Conservation (phyloP, 2,329 filamentous ascomycete genomes). For the Fusarium nurragi region DNA sequence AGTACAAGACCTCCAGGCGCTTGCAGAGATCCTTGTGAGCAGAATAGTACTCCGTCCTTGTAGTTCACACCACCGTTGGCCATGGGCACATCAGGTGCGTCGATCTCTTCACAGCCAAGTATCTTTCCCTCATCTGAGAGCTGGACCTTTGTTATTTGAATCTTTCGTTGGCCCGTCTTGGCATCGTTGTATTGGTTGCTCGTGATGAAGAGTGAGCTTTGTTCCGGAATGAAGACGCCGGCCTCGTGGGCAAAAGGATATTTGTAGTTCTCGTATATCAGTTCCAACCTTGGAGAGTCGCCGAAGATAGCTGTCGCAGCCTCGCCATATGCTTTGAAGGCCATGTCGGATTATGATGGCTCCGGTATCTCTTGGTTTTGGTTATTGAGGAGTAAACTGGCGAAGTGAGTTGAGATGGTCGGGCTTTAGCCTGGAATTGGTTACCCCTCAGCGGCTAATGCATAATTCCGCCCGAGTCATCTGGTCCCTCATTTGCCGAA, state of each 20-base stretch:
- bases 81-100: conserved; percentile 51
- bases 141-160: conserved; percentile 45
- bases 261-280: conserved; percentile 50
- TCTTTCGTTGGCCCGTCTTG: conserved; percentile 35
- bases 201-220: conserved; percentile 47
- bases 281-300: conserved; percentile 46
- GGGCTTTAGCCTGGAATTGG: conserved; percentile 2
- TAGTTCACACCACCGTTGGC: conserved; percentile 62
- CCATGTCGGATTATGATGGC: not conserved
- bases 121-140: conserved; percentile 25
- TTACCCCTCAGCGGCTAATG: conserved; percentile 21
- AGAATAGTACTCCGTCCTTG: conserved; percentile 52
- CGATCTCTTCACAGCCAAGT: conserved; percentile 49
- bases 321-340: conserved; percentile 27
- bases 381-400: not conserved
- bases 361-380: not conserved
- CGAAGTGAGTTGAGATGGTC: not conserved
- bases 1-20: conserved; percentile 44
- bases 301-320: conserved; percentile 47
- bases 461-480: not conserved
- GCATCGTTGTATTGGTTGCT: conserved; percentile 47
- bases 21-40: conserved; percentile 50
- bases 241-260: conserved; percentile 63
- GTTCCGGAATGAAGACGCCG: conserved; percentile 46
- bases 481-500: not conserved